Percentiles rank a stretch among this genome's conserved stretches.
Evolutionary conservation across 495 filamentous ascomycete species (phyloP).

Genomic region (Penicillium macrosclerotiorum): DNA sequence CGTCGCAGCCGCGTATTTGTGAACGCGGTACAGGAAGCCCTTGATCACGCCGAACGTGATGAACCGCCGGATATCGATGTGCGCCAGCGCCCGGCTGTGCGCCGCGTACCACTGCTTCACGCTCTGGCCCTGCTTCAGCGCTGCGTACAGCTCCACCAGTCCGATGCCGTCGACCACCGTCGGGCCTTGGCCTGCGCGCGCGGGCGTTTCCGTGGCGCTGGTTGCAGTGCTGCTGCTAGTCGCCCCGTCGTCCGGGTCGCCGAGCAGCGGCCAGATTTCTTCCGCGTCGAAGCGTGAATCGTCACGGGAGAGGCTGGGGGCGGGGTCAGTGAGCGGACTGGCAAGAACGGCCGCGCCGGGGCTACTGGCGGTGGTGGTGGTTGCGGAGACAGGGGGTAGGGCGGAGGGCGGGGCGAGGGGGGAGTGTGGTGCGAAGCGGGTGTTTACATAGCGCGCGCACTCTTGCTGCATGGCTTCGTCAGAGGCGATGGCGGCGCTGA

Average conservation of each 20-base stretch:
- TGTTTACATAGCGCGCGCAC: slow-evolving; percentile 76
- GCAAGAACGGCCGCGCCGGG: slow-evolving; percentile 13
- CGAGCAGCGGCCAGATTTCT: slow-evolving; percentile 44
- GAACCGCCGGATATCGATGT: slow-evolving; percentile 84
- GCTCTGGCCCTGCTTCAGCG: slow-evolving; percentile 71
- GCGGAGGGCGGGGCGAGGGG: slow-evolving; percentile 24
- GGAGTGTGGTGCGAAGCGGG: slow-evolving; percentile 37
- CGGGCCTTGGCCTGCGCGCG: slow-evolving; percentile 5
- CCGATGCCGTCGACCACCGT: slow-evolving; percentile 38
- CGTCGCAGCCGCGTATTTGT: slow-evolving; percentile 78
- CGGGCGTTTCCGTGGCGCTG: slow-evolving; percentile 2
- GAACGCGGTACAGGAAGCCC: slow-evolving; percentile 88
- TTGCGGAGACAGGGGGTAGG: slow-evolving; percentile 11
- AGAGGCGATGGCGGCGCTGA: slow-evolving; percentile 68
- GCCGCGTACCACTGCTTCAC: slow-evolving; percentile 78
- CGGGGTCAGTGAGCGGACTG: slow-evolving; percentile 20
- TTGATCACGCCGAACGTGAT: slow-evolving; percentile 96
- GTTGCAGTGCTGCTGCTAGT: slow-evolving; percentile 20
- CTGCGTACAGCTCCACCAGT: slow-evolving; percentile 66
- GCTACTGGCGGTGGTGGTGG: slow-evolving; percentile 11
- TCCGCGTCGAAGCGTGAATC: slow-evolving; percentile 36
- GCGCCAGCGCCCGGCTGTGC: slow-evolving; percentile 62
- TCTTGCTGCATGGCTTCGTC: slow-evolving; percentile 73
- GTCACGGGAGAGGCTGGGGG: slow-evolving; percentile 18
- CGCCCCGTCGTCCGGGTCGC: slow-evolving; percentile 17